Percentiles rank a stretch among this genome's conserved stretches.
These are phyloP conservation scores for Flaveria ramosissima DNA, from an alignment of 129 eudicot genomes.

Conservation along the genomic window DNA sequence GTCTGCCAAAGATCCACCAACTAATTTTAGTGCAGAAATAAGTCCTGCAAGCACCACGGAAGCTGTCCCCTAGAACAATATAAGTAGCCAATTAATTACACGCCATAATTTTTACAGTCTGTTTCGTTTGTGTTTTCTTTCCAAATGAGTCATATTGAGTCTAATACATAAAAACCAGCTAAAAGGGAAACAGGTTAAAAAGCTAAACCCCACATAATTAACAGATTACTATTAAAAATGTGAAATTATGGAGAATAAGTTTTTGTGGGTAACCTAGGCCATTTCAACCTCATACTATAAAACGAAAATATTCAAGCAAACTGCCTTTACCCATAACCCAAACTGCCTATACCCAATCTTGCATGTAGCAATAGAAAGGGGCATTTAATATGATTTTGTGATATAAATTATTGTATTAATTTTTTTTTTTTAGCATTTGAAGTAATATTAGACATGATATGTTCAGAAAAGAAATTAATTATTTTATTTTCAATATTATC, in stretches of 20 bases:
- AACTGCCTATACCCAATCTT: neutral
- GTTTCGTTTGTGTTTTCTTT: neutral
- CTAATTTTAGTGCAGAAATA: constrained; percentile 71
- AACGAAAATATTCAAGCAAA: neutral
- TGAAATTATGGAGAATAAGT: neutral
- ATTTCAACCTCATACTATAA: neutral
- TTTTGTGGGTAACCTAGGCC: too few relatives aligned
- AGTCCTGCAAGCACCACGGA: constrained; percentile 97
- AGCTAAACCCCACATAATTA: neutral
- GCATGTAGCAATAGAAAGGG: neutral
- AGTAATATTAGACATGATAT: neutral
- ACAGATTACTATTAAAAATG: neutral
- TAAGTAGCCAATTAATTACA: neutral
- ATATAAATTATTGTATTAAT: neutral
- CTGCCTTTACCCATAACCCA: too few relatives aligned
- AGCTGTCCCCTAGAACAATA: constrained; percentile 76
- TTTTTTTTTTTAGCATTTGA: neutral
- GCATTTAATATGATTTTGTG: neutral
- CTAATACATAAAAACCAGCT: neutral
- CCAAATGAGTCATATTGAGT: neutral
- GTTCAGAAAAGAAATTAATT: neutral
- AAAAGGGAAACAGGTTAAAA: neutral
- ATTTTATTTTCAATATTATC: neutral
- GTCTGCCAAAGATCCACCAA: constrained; percentile 85
- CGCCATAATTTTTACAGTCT: neutral